phyloP scores from a whole-genome alignment of 805 yeast species.

The Cyberlindnera bimundalis region DNA sequence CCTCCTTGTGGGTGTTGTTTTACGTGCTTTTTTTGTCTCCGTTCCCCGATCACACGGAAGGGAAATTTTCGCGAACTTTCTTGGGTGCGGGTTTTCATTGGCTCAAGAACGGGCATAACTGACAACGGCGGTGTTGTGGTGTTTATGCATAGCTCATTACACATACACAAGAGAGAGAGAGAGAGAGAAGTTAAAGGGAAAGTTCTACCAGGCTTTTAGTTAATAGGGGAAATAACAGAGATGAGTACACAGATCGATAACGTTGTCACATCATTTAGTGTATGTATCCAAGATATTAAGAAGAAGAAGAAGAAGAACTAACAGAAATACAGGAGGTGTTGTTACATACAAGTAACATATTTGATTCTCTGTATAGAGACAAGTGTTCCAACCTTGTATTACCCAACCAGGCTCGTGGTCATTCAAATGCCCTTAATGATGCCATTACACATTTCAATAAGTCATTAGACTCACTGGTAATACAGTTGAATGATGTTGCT shows the following conservation, averaged over 20 bases:
- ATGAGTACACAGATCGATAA: conserved; percentile 19
- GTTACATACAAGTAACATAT: conserved; percentile 20
- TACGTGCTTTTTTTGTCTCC: too few relatives aligned
- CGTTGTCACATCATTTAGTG: conserved; percentile 13
- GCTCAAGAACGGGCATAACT: not conserved
- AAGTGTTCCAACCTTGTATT: conserved; percentile 23
- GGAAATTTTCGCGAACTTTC: not conserved
- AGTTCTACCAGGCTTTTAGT: too few relatives aligned
- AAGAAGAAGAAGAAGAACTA: too few relatives aligned
- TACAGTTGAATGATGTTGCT: conserved; percentile 25
- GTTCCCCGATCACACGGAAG: too few relatives aligned
- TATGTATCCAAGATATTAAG: too few relatives aligned
- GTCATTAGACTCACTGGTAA: conserved; percentile 20
- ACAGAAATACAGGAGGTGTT: conserved; percentile 21
- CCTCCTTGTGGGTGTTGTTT: too few relatives aligned
- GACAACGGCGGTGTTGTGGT: not conserved
- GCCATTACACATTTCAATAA: conserved; percentile 22
- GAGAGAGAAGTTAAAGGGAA: too few relatives aligned
- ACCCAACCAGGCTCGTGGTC: conserved; percentile 17
- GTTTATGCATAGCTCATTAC: too few relatives aligned
- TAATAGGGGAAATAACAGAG: too few relatives aligned
- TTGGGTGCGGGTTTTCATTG: not conserved
- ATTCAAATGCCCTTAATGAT: conserved; percentile 9
- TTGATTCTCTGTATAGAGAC: conserved; percentile 24
- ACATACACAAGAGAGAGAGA: too few relatives aligned